Conservation (phyloP, 495 filamentous ascomycete species). For the Hypoxylon lienhwacheense region DNA sequence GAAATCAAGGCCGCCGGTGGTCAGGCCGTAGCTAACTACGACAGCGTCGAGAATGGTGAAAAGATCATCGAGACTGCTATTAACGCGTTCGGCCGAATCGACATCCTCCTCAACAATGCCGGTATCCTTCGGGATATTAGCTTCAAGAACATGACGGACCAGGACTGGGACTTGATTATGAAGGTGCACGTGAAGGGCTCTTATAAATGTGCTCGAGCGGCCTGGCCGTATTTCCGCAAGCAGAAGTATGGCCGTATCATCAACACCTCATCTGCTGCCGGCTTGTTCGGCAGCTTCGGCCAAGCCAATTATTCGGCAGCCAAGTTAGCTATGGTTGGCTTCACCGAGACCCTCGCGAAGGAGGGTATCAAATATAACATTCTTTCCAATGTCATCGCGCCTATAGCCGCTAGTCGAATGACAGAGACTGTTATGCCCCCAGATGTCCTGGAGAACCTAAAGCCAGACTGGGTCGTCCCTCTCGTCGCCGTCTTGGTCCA, state of each 20-base stretch:
- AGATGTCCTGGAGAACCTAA: constrained; percentile 83
- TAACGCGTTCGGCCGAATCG: constrained; percentile 86
- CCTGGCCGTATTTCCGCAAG: constrained; percentile 97
- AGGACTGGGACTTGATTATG: constrained; percentile 95
- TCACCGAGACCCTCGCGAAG: constrained; percentile 97
- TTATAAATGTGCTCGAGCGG: constrained; percentile 95
- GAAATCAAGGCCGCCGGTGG: constrained; percentile 91
- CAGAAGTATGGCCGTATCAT: constrained; percentile 97
- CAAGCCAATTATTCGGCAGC: constrained; percentile 98
- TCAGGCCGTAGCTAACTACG: constrained; percentile 97
- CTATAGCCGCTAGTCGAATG: constrained; percentile 95
- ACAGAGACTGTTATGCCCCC: constrained; percentile 97
- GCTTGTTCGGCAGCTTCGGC: constrained; percentile 93
- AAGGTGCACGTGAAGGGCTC: constrained; percentile 92
- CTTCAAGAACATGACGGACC: constrained; percentile 98
- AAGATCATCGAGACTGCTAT: constrained; percentile 96
- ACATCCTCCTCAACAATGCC: constrained; percentile 96
- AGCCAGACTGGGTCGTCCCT: constrained; percentile 95
- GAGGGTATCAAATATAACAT: constrained; percentile 99
- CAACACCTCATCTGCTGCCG: constrained; percentile 93
- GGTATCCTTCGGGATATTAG: constrained; percentile 94
- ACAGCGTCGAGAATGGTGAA: constrained; percentile 93
- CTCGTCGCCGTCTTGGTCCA: constrained; percentile 89
- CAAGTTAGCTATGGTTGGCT: constrained; percentile 94
- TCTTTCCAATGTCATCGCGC: constrained; percentile 91